A percentile compares a stretch with the other conserved stretches of the same genome.
Conservation (phyloP, 148 eudicot species). For the Vaccinium corymbosum region DNA sequence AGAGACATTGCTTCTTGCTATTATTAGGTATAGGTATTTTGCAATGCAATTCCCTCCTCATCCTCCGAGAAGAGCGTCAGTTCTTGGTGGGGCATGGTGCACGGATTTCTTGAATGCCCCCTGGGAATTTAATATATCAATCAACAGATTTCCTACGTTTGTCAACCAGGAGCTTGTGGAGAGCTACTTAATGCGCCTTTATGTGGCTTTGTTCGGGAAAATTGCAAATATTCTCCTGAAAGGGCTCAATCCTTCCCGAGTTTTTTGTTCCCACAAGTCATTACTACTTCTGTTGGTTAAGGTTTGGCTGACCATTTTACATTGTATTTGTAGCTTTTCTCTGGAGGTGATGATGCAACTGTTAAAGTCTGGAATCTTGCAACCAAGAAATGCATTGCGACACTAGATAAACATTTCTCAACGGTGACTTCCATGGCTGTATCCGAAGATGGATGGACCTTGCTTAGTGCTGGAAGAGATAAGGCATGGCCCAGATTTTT, state of each 20-base stretch:
- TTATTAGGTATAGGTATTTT: not conserved
- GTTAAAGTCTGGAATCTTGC: slow-evolving; percentile 85
- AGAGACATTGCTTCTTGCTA: not conserved
- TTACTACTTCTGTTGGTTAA: not conserved
- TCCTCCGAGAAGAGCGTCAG: not conserved
- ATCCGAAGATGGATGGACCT: slow-evolving; percentile 71
- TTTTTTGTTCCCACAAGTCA: not conserved
- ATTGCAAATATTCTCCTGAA: slow-evolving; percentile 10
- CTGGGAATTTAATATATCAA: not conserved
- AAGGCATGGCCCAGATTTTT: slow-evolving; percentile 39
- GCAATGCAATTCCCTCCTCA: not conserved
- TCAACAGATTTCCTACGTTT: not conserved
- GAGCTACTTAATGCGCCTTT: not conserved
- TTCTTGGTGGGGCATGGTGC: not conserved
- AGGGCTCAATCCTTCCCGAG: not conserved
- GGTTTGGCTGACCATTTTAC: not conserved
- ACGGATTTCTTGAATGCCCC: not conserved
- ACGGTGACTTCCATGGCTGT: slow-evolving; percentile 78
- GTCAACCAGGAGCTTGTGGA: not conserved
- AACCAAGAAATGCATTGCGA: slow-evolving; percentile 66
- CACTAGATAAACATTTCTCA: slow-evolving; percentile 79
- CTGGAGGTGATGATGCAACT: slow-evolving; percentile 81
- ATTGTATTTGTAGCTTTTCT: slow-evolving; percentile 57
- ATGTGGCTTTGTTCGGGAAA: not conserved
- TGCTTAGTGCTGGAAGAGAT: slow-evolving; percentile 92